A percentile compares a stretch with the other conserved stretches of the same genome.
Conservation (phyloP, 768 basidiomycete species). For the Ephemerocybe angulata region DNA sequence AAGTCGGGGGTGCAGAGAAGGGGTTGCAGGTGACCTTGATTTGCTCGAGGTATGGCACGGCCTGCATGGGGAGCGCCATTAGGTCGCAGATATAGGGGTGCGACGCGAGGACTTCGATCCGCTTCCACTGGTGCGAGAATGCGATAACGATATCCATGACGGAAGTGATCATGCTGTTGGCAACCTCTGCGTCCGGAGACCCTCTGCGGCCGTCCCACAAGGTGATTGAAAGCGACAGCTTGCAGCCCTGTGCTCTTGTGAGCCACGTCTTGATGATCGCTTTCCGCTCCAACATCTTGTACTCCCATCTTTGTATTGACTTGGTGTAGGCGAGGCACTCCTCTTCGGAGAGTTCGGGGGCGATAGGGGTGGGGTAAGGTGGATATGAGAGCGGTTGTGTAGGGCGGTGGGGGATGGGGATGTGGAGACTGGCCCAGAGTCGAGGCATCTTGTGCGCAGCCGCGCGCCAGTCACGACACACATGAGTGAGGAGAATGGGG, state of each 20-base stretch:
- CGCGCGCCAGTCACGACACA: slow-evolving; percentile 17
- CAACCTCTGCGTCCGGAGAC: neutral
- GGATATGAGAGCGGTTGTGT: neutral
- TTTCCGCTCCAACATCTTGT: slow-evolving; percentile 3
- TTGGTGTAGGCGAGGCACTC: neutral
- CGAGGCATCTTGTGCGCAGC: slow-evolving; percentile 12
- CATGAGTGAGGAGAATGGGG: slow-evolving; percentile 12
- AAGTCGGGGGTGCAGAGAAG: neutral
- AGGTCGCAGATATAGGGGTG: slow-evolving; percentile 3
- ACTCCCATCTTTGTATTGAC: neutral
- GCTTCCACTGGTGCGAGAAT: slow-evolving; percentile 1
- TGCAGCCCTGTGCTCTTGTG: slow-evolving; percentile 1
- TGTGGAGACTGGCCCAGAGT: slow-evolving; percentile 17
- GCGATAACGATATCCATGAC: slow-evolving; percentile 4
- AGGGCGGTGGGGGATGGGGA: slow-evolving; percentile 10
- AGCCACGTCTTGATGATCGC: neutral
- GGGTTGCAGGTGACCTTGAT: slow-evolving; percentile 4
- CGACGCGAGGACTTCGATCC: slow-evolving; percentile 2
- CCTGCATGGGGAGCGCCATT: neutral
- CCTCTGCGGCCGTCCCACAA: neutral
- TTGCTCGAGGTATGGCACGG: neutral
- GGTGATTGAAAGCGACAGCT: slow-evolving; percentile 1
- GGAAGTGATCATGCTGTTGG: neutral
- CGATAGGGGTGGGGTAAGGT: slow-evolving; percentile 1
- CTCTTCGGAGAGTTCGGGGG: neutral